Evolutionary conservation across 2,329 filamentous ascomycete species (phyloP), one percentile per base, ranked within the genome.

Genomic region (Aspergillus ibericus): DNA sequence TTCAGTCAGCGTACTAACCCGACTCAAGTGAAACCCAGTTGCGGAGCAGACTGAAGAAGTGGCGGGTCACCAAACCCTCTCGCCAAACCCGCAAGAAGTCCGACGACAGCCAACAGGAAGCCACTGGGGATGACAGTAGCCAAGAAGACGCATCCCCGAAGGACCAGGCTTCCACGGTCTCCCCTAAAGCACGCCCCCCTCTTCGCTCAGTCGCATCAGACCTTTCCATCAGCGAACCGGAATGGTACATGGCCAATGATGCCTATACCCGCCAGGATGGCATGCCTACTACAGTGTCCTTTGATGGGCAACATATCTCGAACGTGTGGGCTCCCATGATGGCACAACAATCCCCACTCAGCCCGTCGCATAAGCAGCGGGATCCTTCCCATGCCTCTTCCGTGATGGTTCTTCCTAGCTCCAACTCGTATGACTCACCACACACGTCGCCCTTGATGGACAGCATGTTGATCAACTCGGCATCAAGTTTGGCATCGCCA

Each of bases 21-120:
- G 29, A n/a, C 29, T 9, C 36, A 56, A 78, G 76, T 66, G 76
- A 78, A 65, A 78, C 76, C n/a, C 76, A 78, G 64, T 61, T 78
- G 57, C 75, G 76, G 55, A 78, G 76, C 59, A 70, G 75, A 55
- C 60, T 78, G 48, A 78, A 78, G 72, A 78, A 78, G 68, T 78
- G 76, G 76, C 69, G 76, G 18, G 75, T 78, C 38, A 78, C 75
- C 56, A 78, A 78, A 59, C 75, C 75, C n/a, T 77, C 75, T 22
- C 75, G 76, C 15, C 76, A 77, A 59, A 74, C 70, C 52, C 72
- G 75, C 52, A 77, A 77, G 68, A 77, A 76, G 52, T 66, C 70
- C n/a, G 65, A 66, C 7, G 65, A 68, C 48, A 48, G 54, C 35
- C 62, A 62, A 53, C 48, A 55, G 35, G 53, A 68, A 13, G 18